phyloP scores from a whole-genome alignment of 192 early-diverging fungal species.

The Coemansia sp. region DNA sequence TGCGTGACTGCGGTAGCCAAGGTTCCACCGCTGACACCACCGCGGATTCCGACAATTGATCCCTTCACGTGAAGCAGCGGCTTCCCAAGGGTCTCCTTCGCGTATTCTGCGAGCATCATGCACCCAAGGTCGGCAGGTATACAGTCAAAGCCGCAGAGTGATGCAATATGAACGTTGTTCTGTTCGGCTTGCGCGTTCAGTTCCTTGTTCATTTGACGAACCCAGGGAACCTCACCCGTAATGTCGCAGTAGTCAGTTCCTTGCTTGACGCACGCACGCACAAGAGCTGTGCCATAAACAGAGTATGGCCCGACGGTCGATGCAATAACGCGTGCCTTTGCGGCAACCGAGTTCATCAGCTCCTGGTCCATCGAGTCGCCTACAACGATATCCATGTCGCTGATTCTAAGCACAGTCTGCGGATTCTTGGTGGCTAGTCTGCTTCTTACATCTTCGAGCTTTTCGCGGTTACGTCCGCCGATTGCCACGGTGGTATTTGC shows the following conservation, averaged over 20 bases:
- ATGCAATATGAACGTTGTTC: conserved; percentile 71
- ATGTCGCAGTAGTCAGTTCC: conserved; percentile 86
- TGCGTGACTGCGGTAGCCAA: conserved; percentile 43
- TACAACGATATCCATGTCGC: conserved; percentile 60
- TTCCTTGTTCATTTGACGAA: conserved; percentile 62
- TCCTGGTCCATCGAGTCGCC: conserved; percentile 65
- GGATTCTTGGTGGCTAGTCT: conserved; percentile 58
- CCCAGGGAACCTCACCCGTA: conserved; percentile 79
- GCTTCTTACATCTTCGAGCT: conserved; percentile 62
- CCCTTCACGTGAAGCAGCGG: conserved; percentile 64
- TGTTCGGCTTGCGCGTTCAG: conserved; percentile 66
- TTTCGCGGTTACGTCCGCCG: conserved; percentile 69
- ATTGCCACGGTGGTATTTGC: conserved; percentile 67
- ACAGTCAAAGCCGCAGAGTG: conserved; percentile 88
- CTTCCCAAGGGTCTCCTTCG: conserved; percentile 50
- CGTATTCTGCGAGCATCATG: conserved; percentile 67
- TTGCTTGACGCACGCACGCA: conserved; percentile 42
- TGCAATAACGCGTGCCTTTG: conserved; percentile 71
- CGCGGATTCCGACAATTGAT: conserved; percentile 56
- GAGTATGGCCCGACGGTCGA: conserved; percentile 83
- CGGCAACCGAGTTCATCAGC: conserved; percentile 61
- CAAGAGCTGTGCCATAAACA: conserved; percentile 66
- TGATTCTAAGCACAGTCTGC: background rate
- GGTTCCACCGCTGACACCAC: conserved; percentile 71
- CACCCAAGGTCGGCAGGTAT: conserved; percentile 86